A percentile compares a stretch with the other conserved stretches of the same genome.
Conservation (phyloP, 78 protist species). For the Creolimax fragrantissima region DNA sequence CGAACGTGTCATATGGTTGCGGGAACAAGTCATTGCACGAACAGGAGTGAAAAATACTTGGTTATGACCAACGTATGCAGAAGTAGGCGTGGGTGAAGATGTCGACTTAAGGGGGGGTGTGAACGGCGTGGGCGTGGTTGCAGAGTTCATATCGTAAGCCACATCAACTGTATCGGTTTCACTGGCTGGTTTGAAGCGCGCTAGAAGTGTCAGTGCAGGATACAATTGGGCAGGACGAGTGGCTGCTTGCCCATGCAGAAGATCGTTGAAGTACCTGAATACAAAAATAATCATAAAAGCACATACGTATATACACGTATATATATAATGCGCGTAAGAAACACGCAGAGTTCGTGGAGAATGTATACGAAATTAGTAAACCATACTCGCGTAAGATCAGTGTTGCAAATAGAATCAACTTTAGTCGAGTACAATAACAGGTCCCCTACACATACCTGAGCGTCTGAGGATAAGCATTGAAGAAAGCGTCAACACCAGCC, state of each 20-base stretch:
- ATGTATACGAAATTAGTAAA: too few species aligned
- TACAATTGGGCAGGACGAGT: background rate
- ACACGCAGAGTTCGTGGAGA: too few species aligned
- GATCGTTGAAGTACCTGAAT: background rate
- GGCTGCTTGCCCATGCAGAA: background rate
- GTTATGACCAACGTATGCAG: too few species aligned
- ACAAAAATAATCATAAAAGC: background rate
- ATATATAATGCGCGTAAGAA: too few species aligned
- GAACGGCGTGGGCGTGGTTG: too few species aligned
- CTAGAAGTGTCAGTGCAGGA: background rate
- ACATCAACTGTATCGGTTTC: background rate
- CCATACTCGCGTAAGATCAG: too few species aligned
- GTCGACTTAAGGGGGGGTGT: too few species aligned
- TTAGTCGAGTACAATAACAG: too few species aligned
- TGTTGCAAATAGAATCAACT: too few species aligned
- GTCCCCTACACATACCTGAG: background rate
- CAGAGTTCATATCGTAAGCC: too few species aligned
- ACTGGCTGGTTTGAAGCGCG: background rate
- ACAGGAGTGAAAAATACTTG: background rate
- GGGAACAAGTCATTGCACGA: background rate
- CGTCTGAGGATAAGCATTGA: background rate
- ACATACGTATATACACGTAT: background rate
- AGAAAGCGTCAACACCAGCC: background rate
- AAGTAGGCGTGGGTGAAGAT: too few species aligned
- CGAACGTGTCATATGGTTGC: background rate